A percentile compares a stretch with the other conserved stretches of the same genome.
phyloP scores from a whole-genome alignment of 2,329 filamentous ascomycete genomes.

The Fusarium virguliforme region DNA sequence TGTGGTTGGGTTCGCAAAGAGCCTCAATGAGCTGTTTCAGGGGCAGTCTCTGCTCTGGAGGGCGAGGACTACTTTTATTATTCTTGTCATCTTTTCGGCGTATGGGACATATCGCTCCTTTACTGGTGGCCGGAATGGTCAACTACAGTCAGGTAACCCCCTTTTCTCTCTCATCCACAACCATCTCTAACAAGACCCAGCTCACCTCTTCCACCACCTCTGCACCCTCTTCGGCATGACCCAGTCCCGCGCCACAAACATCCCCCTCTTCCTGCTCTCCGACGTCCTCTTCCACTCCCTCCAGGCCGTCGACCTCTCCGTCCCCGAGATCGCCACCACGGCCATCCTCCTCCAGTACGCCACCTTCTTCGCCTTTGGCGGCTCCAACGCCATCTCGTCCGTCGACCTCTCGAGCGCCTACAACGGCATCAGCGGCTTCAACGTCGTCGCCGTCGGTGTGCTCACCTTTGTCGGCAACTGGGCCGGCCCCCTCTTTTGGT shows the following conservation, averaged over 20 bases:
- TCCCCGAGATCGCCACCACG: constrained; percentile 76
- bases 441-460: constrained; percentile 82
- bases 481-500: constrained; percentile 93
- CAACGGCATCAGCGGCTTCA: constrained; percentile 89
- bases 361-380: constrained; percentile 91
- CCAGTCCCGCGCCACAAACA: constrained; percentile 87
- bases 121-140: constrained; percentile 47
- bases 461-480: constrained; percentile 93
- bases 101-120: constrained; percentile 61
- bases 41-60: constrained; percentile 64
- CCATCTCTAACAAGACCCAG: constrained; percentile 44
- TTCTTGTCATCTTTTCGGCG: constrained; percentile 59
- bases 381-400: constrained; percentile 95
- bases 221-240: constrained; percentile 86
- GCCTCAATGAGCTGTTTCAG: constrained; percentile 60
- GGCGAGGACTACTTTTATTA: constrained; percentile 67
- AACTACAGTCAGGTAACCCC: constrained; percentile 52
- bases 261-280: constrained; percentile 87
- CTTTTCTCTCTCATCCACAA: background rate
- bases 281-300: constrained; percentile 71
- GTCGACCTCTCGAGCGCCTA: constrained; percentile 95
- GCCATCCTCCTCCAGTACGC: constrained; percentile 84
- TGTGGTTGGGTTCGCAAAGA: constrained; percentile 65
- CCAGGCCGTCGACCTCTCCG: constrained; percentile 63
- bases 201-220: constrained; percentile 75